These are phyloP conservation scores for Nitzschia palea DNA, from an alignment of 108 stramenopile genomes.

Conservation along the genomic window DNA sequence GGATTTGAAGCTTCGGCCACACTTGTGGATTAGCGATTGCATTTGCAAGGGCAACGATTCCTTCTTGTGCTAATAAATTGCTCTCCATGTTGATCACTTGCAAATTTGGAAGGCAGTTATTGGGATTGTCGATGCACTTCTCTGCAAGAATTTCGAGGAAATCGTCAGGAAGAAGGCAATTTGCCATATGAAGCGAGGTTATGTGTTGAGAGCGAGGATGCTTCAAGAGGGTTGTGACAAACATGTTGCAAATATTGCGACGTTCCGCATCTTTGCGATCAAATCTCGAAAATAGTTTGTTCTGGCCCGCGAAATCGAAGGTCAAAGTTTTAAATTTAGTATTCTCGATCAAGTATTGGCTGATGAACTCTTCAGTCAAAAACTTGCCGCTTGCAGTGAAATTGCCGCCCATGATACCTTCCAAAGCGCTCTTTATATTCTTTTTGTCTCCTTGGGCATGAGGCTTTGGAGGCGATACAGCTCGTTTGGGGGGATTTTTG, in stretches of 20 bases:
- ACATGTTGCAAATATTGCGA: conserved; percentile 29
- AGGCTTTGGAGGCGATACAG: background rate
- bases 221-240: conserved; percentile 28
- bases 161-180: conserved; percentile 24
- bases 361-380: conserved; percentile 25
- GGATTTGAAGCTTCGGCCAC: conserved; percentile 30
- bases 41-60: conserved; percentile 33
- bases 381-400: conserved; percentile 36
- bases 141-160: conserved; percentile 24
- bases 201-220: conserved; percentile 39
- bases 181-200: conserved; percentile 34
- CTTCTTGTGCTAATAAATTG: conserved; percentile 29
- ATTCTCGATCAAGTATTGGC: conserved; percentile 30
- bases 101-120: conserved; percentile 25
- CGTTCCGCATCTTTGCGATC: conserved; percentile 21
- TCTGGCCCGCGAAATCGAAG: conserved; percentile 34
- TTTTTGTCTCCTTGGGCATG: conserved; percentile 12
- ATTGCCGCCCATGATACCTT: conserved; percentile 25
- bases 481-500: background rate
- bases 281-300: conserved; percentile 41
- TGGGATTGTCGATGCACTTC: conserved; percentile 8
- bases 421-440: conserved; percentile 14
- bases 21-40: conserved; percentile 17
- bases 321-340: conserved; percentile 19
- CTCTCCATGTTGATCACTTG: conserved; percentile 43